Evolutionary conservation across 345 rosid genomes (phyloP), one percentile per base, ranked within the genome.

Genomic region (Microthlaspi erraticum): DNA sequence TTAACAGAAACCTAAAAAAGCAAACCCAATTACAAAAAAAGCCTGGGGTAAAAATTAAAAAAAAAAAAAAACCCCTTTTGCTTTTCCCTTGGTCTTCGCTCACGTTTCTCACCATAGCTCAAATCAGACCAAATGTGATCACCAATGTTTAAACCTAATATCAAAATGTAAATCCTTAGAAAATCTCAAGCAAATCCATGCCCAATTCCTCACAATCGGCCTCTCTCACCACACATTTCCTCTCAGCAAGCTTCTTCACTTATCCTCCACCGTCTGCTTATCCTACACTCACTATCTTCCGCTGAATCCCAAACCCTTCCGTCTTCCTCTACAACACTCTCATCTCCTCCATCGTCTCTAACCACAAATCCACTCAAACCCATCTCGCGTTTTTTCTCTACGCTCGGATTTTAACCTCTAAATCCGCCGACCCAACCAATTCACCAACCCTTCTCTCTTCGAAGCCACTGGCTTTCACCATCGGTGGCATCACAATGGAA

Each of bases 391-490:
- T 86, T 74, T 75, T 82, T 56, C 79, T 86, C 1, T 89, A 89
- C 38, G 39, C 48, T 39, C 72, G 58, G 34, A 37, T 85, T 72
- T 53, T 76, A 61, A 61, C 36, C 18, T 68, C 73, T 57, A 31
- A 33, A 48, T 19, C 36, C 61, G 31, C 74, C 42, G 36, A 65
- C 96, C 90, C 73, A 87, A 87, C 14, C 51, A 58, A 16, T 83
- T 71, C 76, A 87, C 92, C 43, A 85, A 75, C 66, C 96, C 90
- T 26, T 89, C 92, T 78, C 84, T 87, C 17, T 78, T 89, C 66
- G 85, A 85, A 77, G 86, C 87, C 17, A 82, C 83, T 57, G 81
- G 78, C 50, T 78, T 71, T 26, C 76, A 66, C 18, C 70, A 79
- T 8, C 42, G 3, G 2, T 82, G 78, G 85, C 54, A 81, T 26